Base-by-base conservation (phyloP, 1,139 yeast species). In the Hemisphaericaspora xylofermentans region DNA sequence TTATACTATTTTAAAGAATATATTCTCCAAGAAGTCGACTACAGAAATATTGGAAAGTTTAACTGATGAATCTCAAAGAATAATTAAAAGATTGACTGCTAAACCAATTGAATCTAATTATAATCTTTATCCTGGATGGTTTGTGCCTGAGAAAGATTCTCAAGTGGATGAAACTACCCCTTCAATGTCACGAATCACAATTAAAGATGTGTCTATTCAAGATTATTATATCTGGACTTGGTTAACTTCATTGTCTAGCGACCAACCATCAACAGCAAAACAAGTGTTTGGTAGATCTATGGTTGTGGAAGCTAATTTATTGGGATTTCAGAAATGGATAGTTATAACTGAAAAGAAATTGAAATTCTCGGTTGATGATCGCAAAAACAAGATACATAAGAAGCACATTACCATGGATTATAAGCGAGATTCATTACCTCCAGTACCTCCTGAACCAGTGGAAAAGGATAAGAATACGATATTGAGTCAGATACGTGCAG, bases 171-270 rank as follows among this genome's bases (percentile, higher is more conserved):
- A 58, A 1, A 60, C 68, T 43, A 66, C 69, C 15, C 74, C 76
- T 2, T 52, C 64, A 18, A 65, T 56, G 43, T 62, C 73, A 3
- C 76, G 81, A 24, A 81, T 88, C 2, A 63, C 72, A 2, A 75
- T 84, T 13, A 66, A 78, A 14, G 77, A 86, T 46, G 84, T 86
- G 1, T 75, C 88, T 2, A 78, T 88, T 25, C 95, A 87, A 60
- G 96, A 88, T 57, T 88, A 85, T 57, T 88, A 84, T 54, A 86
- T 88, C 22, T 88, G 96, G 96, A 79, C 95, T 0, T 88, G 96
- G 96, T 68, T 88, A 52, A 81, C 89, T 3, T 77, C 89, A 2
- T 61, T 88, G 21, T 88, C 88, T 0, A 76, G 82, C 33, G 96
- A 88, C 54, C 88, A 87, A 57, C 80, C 89, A 0, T 68, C 74